These are phyloP conservation scores for Oryza meyeriana DNA, from an alignment of 176 grass and related monocot genomes.

Conservation along the genomic window DNA sequence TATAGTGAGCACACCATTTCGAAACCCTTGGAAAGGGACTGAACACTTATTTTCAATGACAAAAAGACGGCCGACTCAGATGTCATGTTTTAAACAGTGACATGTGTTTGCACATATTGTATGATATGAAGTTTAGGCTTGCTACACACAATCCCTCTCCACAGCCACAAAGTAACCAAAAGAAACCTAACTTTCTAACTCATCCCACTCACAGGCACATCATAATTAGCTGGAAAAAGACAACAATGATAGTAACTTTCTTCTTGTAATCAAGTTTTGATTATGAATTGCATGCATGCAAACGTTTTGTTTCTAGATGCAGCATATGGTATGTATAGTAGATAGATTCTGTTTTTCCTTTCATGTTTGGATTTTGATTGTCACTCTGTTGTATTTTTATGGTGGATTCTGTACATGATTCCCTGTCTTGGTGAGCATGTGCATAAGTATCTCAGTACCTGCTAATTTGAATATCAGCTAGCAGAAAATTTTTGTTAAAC, in stretches of 20 bases:
- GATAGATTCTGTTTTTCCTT: neutral
- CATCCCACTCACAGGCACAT: conserved; percentile 38
- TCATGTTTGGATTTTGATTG: neutral
- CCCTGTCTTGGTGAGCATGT: neutral
- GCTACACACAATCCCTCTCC: neutral
- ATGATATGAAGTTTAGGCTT: neutral
- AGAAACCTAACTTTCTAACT: conserved; percentile 43
- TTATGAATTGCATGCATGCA: neutral
- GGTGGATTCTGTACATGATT: neutral
- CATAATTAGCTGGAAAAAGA: conserved; percentile 37
- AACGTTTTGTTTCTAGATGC: conserved; percentile 14
- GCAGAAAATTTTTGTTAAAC: neutral
- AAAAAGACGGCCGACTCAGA: conserved; percentile 24
- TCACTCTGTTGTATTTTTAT: neutral
- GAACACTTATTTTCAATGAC: neutral
- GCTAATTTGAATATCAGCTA: neutral
- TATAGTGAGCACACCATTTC: conserved; percentile 32
- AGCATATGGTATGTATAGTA: neutral
- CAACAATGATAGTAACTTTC: conserved; percentile 41
- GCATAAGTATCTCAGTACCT: neutral
- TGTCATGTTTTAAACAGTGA: conserved; percentile 38
- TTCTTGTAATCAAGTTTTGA: conserved; percentile 21
- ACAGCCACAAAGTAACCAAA: conserved; percentile 22
- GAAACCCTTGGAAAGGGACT: conserved; percentile 16
- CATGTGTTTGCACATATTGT: conserved; percentile 1